Conservation (phyloP, 2,329 filamentous ascomycete species). For the Pestalotiopsis sp. region DNA sequence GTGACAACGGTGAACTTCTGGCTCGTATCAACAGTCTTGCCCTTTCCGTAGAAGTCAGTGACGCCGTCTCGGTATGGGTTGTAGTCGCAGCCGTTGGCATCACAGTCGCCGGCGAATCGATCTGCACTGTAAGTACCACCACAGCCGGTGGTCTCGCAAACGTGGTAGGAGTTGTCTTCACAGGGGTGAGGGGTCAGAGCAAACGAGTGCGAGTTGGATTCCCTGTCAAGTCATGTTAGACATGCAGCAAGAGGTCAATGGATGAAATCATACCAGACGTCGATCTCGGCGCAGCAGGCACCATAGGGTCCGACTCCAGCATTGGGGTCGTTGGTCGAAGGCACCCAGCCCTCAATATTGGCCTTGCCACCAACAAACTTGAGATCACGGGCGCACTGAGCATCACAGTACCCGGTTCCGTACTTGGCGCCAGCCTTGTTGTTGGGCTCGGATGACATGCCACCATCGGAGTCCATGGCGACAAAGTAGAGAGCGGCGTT, state of each 20-base stretch:
- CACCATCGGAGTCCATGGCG: constrained; percentile 59
- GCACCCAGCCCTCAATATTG: constrained; percentile 52
- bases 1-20: constrained; percentile 49
- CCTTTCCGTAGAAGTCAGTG: constrained; percentile 61
- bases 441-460: constrained; percentile 43
- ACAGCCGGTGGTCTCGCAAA: constrained; percentile 49
- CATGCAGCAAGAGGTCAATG: not conserved
- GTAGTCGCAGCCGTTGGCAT: constrained; percentile 69
- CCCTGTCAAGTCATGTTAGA: constrained; percentile 30
- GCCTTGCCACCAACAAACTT: constrained; percentile 23
- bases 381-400: constrained; percentile 45
- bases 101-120: constrained; percentile 63
- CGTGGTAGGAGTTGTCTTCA: constrained; percentile 46
- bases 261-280: constrained; percentile 49
- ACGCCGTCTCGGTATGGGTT: constrained; percentile 69
- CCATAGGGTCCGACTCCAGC: constrained; percentile 54
- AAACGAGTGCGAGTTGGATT: constrained; percentile 62
- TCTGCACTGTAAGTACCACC: constrained; percentile 51
- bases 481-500: constrained; percentile 66
- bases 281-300: constrained; percentile 63
- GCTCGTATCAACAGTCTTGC: constrained; percentile 31
- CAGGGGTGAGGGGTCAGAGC: constrained; percentile 67
- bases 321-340: constrained; percentile 53
- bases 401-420: constrained; percentile 64
- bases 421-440: constrained; percentile 62